Conservation (phyloP, 768 basidiomycete species). For the Strobilomyces confusus region DNA sequence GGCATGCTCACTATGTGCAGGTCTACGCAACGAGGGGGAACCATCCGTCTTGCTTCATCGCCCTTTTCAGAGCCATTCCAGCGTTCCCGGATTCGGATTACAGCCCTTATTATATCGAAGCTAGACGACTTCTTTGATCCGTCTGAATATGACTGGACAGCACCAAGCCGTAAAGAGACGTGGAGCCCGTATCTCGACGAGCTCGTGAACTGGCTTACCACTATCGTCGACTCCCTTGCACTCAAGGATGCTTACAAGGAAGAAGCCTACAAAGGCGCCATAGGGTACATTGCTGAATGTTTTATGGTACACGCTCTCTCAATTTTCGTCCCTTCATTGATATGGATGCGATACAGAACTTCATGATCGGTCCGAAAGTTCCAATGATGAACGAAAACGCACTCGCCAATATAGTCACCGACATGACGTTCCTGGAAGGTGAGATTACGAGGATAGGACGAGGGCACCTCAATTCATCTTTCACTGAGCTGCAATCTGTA, state of each 20-base stretch:
- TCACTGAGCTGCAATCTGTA: slow-evolving; percentile 77
- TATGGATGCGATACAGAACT: slow-evolving; percentile 46
- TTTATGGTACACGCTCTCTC: slow-evolving; percentile 63
- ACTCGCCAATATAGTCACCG: slow-evolving; percentile 78
- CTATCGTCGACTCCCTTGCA: slow-evolving; percentile 85
- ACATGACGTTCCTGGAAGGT: slow-evolving; percentile 86
- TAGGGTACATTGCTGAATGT: slow-evolving; percentile 83
- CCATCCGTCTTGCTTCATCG: slow-evolving; percentile 61
- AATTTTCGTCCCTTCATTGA: neutral
- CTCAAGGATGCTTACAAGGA: slow-evolving; percentile 86
- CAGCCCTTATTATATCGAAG: slow-evolving; percentile 81
- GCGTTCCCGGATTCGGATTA: slow-evolving; percentile 71
- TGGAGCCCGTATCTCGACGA: slow-evolving; percentile 96
- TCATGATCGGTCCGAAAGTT: slow-evolving; percentile 72
- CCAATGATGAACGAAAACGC: slow-evolving; percentile 85
- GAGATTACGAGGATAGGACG: slow-evolving; percentile 76
- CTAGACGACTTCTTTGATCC: slow-evolving; percentile 95
- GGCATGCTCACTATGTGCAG: slow-evolving; percentile 37
- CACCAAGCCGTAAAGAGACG: slow-evolving; percentile 59
- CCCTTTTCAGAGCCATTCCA: slow-evolving; percentile 70
- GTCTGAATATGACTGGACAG: slow-evolving; percentile 94
- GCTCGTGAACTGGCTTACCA: slow-evolving; percentile 93
- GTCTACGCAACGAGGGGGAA: slow-evolving; percentile 78
- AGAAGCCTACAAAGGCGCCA: slow-evolving; percentile 82
- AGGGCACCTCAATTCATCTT: slow-evolving; percentile 64